Evolutionary conservation across 495 filamentous ascomycete genomes (phyloP).

Genomic region (Aspergillus coremiiformis): DNA sequence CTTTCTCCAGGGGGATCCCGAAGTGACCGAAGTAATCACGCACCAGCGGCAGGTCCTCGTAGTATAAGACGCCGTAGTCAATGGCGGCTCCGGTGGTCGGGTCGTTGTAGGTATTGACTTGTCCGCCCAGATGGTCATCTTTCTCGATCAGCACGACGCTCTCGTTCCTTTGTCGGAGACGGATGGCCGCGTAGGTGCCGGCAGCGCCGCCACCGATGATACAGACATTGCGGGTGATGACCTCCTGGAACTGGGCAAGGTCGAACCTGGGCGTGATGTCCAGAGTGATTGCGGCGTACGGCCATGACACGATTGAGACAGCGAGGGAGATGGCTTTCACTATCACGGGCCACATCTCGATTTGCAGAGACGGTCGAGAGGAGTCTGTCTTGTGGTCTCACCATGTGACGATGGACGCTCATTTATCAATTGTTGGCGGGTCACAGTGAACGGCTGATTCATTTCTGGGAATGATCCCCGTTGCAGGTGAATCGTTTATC

Average conservation of each 20-base stretch:
- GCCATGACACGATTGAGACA: not conserved
- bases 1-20: not conserved
- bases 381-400: not conserved
- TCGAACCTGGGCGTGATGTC: not conserved
- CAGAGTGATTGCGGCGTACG: not conserved
- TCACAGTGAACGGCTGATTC: too few relatives aligned
- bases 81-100: conserved; percentile 27
- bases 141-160: conserved; percentile 37
- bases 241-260: not conserved
- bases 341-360: not conserved
- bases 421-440: not conserved
- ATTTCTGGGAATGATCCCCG: too few relatives aligned
- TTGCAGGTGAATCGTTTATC: too few relatives aligned
- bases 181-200: conserved; percentile 36
- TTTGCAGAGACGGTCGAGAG: not conserved
- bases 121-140: conserved; percentile 33
- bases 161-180: conserved; percentile 25
- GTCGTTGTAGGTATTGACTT: conserved; percentile 37
- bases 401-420: not conserved
- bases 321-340: not conserved
- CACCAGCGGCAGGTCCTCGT: conserved; percentile 27
- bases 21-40: conserved; percentile 23
- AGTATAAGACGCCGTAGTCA: conserved; percentile 34
- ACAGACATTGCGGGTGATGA: conserved; percentile 26
- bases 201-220: conserved; percentile 42